phyloP scores from a whole-genome alignment of 768 basidiomycete genomes.

The Leccinum incarnatum region DNA sequence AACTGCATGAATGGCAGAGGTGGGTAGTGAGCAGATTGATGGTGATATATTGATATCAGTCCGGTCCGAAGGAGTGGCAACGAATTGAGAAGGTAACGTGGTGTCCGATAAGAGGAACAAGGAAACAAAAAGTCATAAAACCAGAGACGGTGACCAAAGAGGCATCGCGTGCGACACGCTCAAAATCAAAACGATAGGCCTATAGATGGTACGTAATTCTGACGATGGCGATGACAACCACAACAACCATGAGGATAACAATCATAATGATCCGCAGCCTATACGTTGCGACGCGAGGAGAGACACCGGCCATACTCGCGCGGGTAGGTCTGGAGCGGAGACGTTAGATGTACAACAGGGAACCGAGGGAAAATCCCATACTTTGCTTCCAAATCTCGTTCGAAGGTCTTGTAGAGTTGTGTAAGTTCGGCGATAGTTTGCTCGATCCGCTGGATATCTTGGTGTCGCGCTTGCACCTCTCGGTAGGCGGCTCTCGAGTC shows the following conservation, averaged over 20 bases:
- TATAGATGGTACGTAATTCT: constrained; percentile 2
- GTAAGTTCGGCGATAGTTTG: constrained; percentile 91
- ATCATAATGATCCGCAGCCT: constrained; percentile 83
- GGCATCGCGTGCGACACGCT: background rate
- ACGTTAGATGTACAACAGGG: background rate
- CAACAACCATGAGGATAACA: constrained; percentile 59
- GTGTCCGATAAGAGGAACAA: constrained; percentile 4
- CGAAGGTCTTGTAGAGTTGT: constrained; percentile 78
- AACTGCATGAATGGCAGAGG: constrained; percentile 25
- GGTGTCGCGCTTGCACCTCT: constrained; percentile 94
- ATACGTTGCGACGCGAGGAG: constrained; percentile 22
- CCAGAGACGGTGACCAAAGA: no score
- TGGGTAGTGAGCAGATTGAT: constrained; percentile 7
- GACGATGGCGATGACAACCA: constrained; percentile 52
- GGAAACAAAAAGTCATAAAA: background rate
- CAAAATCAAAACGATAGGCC: background rate
- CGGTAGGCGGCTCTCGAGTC: constrained; percentile 87
- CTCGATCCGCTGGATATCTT: constrained; percentile 95
- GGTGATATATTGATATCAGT: background rate
- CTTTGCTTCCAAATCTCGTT: constrained; percentile 86
- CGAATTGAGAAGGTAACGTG: background rate
- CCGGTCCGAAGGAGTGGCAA: constrained; percentile 22
- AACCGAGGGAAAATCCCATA: constrained; percentile 34
- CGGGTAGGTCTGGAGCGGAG: constrained; percentile 58
- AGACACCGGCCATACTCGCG: constrained; percentile 38